These are phyloP conservation scores for Mucor sp. DNA, from an alignment of 371 early-diverging fungal species.

Conservation along the genomic window DNA sequence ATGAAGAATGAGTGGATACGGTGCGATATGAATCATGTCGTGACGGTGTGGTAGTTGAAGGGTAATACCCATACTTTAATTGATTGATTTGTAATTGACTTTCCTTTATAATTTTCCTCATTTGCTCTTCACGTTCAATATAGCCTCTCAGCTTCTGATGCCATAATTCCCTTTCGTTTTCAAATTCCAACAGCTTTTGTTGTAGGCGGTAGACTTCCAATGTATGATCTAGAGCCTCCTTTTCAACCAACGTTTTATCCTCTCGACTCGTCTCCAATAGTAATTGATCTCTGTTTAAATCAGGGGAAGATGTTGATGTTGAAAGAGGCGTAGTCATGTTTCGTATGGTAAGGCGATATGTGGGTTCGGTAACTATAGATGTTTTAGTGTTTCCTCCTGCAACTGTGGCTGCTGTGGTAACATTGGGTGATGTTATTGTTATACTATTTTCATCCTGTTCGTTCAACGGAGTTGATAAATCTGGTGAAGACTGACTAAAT, in stretches of 20 bases:
- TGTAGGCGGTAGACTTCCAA: slow-evolving; percentile 11
- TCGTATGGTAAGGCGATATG: slow-evolving; percentile 7
- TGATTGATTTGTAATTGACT: slow-evolving; percentile 16
- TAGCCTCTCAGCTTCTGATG: slow-evolving; percentile 11
- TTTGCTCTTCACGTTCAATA: slow-evolving; percentile 19
- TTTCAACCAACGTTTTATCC: slow-evolving; percentile 21
- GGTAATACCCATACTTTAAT: slow-evolving; percentile 1
- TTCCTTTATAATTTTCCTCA: slow-evolving; percentile 19
- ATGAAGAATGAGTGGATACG: slow-evolving; percentile 8
- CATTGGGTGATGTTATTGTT: background rate
- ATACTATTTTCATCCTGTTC: background rate
- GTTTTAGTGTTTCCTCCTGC: background rate
- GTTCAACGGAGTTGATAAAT: slow-evolving; percentile 11
- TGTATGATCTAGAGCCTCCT: background rate
- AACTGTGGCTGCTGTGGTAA: background rate
- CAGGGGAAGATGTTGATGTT: background rate
- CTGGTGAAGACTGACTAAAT: slow-evolving; percentile 8
- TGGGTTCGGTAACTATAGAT: background rate
- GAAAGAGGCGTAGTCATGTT: slow-evolving; percentile 3
- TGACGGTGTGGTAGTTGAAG: background rate
- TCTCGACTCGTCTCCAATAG: slow-evolving; percentile 18
- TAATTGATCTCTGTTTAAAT: background rate
- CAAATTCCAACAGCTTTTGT: slow-evolving; percentile 15
- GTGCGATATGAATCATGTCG: slow-evolving; percentile 9
- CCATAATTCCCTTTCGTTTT: slow-evolving; percentile 16